Base-by-base conservation (phyloP, 2,329 filamentous ascomycete species). In the Rosellinia necatrix region DNA sequence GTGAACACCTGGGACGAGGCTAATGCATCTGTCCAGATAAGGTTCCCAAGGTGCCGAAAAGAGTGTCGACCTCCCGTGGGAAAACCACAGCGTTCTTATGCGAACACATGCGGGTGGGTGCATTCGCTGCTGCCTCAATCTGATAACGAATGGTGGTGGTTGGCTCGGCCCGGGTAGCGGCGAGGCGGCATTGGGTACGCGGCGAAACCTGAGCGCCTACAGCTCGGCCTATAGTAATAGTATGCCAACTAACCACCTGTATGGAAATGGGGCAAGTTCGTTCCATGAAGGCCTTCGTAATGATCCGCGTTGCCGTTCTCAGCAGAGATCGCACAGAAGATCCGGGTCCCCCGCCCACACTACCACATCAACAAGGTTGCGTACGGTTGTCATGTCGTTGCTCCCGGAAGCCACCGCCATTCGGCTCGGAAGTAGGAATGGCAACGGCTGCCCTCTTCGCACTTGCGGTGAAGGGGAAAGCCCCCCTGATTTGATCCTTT, bases 1-100 rank as follows among this genome's bases (percentile, higher is more conserved):
- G 34, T 46, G 57, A 60, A 55, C 62, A 52, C 55, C 58, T 60
- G 54, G 63, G 43, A 60, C 53, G 49, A 64, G 37, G 52, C 60
- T 58, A 58, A 60, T 58, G 53, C 54, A 58, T 22, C 58, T 43
- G 49, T 47, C 41, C 40, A 53, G 47, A 63, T 60, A 61, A 62
- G 60, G 53, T 59, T 60, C 49, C 41, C 32, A 38, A 30, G 56
- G 29, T 21, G 35, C 59, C 52, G 17, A 30, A 44, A 43, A n/a
- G 6, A 27, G 44, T n/a, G n/a, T n/a, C n/a, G n/a, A n/a, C n/a
- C n/a, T n/a, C n/a, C n/a, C n/a, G n/a, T n/a, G n/a, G n/a, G n/a
- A n/a, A n/a, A n/a, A n/a, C n/a, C n/a, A n/a, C n/a, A n/a, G 48
- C 27, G 35, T 22, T 29, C 10, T 43, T 19, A 54, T 54, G 51